phyloP scores from a whole-genome alignment of 305 asterid genomes.

The Plantago lanceolata region DNA sequence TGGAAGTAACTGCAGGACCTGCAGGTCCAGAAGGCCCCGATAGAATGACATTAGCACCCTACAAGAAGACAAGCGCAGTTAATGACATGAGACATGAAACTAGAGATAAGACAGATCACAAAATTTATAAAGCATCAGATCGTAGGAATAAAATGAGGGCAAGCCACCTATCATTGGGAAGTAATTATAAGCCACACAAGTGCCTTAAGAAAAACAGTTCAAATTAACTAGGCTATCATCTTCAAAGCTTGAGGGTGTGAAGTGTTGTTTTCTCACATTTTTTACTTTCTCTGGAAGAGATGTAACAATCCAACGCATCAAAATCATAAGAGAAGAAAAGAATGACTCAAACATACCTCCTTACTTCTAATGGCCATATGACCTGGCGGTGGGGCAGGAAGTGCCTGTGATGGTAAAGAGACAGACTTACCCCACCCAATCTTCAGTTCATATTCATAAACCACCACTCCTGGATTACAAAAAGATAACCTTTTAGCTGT shows the following conservation, averaged over 20 bases:
- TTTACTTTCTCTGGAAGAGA: neutral
- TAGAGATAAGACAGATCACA: conserved; percentile 14
- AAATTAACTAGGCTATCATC: neutral
- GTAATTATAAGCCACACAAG: neutral
- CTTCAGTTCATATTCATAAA: conserved; percentile 88
- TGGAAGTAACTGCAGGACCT: conserved; percentile 82
- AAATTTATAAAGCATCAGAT: conserved; percentile 3
- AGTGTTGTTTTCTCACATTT: too few species aligned
- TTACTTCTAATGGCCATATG: conserved; percentile 98
- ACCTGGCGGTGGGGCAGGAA: conserved; percentile 98
- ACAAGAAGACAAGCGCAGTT: conserved; percentile 27
- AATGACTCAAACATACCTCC: conserved; percentile 49
- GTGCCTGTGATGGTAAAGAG: conserved; percentile 95
- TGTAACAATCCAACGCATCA: conserved; percentile 6
- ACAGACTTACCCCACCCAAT: conserved; percentile 98
- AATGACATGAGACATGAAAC: conserved; percentile 10
- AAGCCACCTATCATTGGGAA: neutral
- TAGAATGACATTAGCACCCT: conserved; percentile 92
- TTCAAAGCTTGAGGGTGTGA: neutral
- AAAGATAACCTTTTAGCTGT: neutral
- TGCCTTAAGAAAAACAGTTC: neutral
- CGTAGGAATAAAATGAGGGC: conserved; percentile 1
- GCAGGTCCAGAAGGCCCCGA: conserved; percentile 96
- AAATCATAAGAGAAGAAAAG: conserved; percentile 10
- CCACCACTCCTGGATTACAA: conserved; percentile 72